A percentile compares a stretch with the other conserved stretches of the same genome.
Conservation (phyloP, 2,329 filamentous ascomycete species). For the Pestalotiopsis sp. region DNA sequence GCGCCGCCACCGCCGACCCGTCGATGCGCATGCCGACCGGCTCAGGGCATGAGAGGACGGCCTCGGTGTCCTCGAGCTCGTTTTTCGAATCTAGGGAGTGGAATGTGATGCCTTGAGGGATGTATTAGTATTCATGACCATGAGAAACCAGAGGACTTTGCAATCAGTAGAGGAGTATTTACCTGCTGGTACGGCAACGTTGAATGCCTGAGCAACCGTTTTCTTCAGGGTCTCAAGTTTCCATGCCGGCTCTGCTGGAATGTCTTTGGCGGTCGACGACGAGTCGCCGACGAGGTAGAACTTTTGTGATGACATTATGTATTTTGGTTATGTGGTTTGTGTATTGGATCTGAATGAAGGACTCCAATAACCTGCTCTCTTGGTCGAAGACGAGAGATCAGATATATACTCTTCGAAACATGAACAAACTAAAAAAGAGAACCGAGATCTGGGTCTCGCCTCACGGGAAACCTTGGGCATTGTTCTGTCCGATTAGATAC, state of each 20-base stretch:
- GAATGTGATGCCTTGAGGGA: background rate
- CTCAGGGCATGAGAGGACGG: background rate
- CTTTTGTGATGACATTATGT: constrained; percentile 6
- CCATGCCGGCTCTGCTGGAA: constrained; percentile 6
- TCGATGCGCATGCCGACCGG: constrained; percentile 37
- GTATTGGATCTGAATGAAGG: background rate
- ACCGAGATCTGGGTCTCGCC: background rate
- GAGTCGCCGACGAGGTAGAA: constrained; percentile 10
- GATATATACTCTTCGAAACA: constrained; percentile 3
- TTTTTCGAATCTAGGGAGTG: background rate
- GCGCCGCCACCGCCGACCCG: constrained; percentile 47
- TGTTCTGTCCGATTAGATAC: constrained; percentile 1
- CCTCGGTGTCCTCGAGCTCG: background rate
- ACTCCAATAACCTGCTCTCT: background rate
- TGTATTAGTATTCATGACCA: background rate
- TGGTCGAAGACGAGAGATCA: background rate
- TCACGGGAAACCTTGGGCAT: background rate
- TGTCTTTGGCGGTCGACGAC: background rate
- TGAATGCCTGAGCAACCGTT: constrained; percentile 2
- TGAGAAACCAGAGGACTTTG: background rate
- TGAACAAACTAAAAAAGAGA: background rate
- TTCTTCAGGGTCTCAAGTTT: constrained; percentile 7
- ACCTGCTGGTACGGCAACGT: constrained; percentile 4
- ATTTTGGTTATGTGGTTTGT: background rate
- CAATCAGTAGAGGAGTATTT: background rate